Evolutionary conservation across 2,329 filamentous ascomycete genomes (phyloP), one percentile per base, ranked within the genome.

Genomic region (Uncinocarpus reesii): DNA sequence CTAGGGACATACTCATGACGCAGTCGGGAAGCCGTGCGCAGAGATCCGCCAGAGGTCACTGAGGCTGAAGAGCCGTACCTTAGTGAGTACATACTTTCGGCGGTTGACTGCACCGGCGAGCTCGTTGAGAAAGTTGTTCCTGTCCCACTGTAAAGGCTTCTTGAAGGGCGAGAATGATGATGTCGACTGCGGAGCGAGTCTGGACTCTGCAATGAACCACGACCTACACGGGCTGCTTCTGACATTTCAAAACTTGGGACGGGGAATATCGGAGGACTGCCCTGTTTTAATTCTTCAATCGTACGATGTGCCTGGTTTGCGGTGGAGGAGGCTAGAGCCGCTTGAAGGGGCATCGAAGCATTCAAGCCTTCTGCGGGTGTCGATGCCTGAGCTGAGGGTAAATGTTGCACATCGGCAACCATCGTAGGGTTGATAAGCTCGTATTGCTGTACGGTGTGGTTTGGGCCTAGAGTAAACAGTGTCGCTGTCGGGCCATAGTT

Each of bases 371-470:
- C 85, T 1, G 87, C 86, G 10, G 87, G 86, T 1, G 84, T 88
- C 0, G 88, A 84, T 24, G 87, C 85, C 11, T 88, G 75, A 23
- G 84, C 74, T 52, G 84, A 80, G 18, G 87, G 86, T 26, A 83
- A 78, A 64, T 95, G 89, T 58, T 95, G 89, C 10, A 92, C 83
- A 61, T 88, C 89, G 53, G 83, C 82, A 23, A 95, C 85, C 71
- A 95, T 79, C 10, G 85, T 78, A 6, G 83, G 80, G 7, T 85
- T 86, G 58, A 93, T 94, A 36, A 96, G 74, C 62, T 96, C 89
- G 62, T 94, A 96, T 64, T 98, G 92, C 65, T 96, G 90, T 2
- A 94, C 83, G 2, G 86, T 92, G 61, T 90, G 83, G 57, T 90
- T 87, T 34, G 83, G 81, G 1, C 89, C 87, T 15, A 96, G 71